Conservation (phyloP, 495 filamentous ascomycete species). For the Aspergillus saccharolyticus region DNA sequence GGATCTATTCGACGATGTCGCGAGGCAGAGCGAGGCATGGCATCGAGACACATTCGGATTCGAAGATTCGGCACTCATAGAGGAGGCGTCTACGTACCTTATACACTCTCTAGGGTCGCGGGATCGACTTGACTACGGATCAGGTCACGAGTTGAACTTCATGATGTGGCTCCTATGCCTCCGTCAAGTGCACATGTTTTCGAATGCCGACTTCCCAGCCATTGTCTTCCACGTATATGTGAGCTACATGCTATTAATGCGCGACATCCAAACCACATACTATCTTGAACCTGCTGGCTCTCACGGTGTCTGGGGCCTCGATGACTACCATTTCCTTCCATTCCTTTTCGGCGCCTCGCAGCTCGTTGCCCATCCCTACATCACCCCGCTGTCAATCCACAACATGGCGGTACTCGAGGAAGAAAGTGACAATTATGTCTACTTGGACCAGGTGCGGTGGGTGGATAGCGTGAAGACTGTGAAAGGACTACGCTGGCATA, state of each 20-base stretch:
- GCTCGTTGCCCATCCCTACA: constrained; percentile 77
- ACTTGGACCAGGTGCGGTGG: constrained; percentile 86
- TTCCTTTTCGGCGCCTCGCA: constrained; percentile 96
- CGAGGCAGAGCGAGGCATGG: constrained; percentile 40
- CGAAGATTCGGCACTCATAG: constrained; percentile 48
- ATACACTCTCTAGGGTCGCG: constrained; percentile 78
- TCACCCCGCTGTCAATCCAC: constrained; percentile 85
- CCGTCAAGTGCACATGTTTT: constrained; percentile 68
- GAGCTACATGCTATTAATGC: constrained; percentile 74
- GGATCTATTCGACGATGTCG: constrained; percentile 69
- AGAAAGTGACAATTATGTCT: constrained; percentile 74
- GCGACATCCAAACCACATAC: constrained; percentile 81
- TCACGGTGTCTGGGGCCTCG: constrained; percentile 93
- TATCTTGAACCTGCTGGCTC: constrained; percentile 94
- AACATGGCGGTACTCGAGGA: constrained; percentile 81
- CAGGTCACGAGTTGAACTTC: constrained; percentile 95
- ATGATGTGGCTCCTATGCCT: constrained; percentile 90
- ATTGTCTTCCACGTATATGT: constrained; percentile 74
- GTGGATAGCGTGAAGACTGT: constrained; percentile 97
- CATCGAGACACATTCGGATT: constrained; percentile 47
- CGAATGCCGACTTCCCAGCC: constrained; percentile 57
- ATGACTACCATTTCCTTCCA: constrained; percentile 95
- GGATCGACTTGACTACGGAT: constrained; percentile 92
- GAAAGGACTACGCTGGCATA: constrained; percentile 92
- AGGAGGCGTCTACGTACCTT: constrained; percentile 76